Base-by-base conservation (phyloP, 75 land plant genomes). In the Cupressus sempervirens region DNA sequence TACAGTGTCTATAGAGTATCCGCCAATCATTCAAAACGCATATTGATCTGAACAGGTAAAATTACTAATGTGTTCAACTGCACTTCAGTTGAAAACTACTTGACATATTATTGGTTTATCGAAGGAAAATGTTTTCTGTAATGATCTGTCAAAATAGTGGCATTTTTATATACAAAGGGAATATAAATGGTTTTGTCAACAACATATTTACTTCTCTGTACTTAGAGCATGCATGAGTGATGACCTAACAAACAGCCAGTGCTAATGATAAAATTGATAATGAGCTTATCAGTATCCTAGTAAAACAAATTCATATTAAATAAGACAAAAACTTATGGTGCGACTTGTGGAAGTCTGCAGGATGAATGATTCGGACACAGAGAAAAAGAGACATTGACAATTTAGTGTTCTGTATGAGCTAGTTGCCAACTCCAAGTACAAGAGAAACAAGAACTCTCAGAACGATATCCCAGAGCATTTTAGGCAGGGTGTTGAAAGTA, bases 201-300 rank as follows among this genome's bases (percentile, higher is more conserved):
- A 72, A 62, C n/a, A 7, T 32, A 72, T 72, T 68, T 16, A 16
- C 67, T 62, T 26, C 9, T 62, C 67, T 72, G 12, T 32, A 72
- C 30, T 72, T 14, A 32, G 13, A 72, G 35, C 14, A 72, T 72
- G 74, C 35, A 32, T 13, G 12, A 72, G 36, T 72, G 74, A 72
- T 72, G 74, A 36, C 13, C 35, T 30, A 72, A 15, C 35, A 72
- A 30, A 2, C 74, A 23, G 32, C 14, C 74, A 72, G 0, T 72
- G 11, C 74, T 72, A 72, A 72, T 32, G 32, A 72, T 72, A 30
- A 72, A 72, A 72, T 72, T 72, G 74, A 72, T 72, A 72, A 32
- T 29, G 35, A 30, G 74, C 74, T 72, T 32, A 34, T 68, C 13
- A 32, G 15, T 72, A n/a, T 23, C 7, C 2, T 7, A 62, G n/a